phyloP scores from a whole-genome alignment of 1,284 basidiomycete genomes.

The Ceratobasidium sp. region DNA sequence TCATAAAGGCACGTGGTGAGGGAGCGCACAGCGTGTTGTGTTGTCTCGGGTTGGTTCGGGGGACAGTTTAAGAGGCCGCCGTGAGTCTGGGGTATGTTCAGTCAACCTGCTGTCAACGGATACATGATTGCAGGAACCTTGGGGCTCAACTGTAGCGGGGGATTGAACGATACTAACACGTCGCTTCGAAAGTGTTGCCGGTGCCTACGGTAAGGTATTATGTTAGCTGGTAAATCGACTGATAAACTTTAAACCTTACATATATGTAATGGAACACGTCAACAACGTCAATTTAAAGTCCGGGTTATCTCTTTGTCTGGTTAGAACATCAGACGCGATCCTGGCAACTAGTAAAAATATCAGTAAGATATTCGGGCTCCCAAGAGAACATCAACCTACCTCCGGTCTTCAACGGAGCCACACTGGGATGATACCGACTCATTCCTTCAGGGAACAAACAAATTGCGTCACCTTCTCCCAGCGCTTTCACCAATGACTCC shows the following conservation, averaged over 20 bases:
- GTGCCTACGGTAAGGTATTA: conserved; percentile 56
- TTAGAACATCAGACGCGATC: conserved; percentile 80
- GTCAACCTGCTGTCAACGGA: background rate
- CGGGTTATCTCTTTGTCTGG: conserved; percentile 73
- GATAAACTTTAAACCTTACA: conserved; percentile 60
- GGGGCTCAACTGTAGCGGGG: conserved; percentile 74
- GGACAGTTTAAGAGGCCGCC: conserved; percentile 24
- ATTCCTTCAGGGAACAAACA: conserved; percentile 87
- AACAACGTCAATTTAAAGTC: conserved; percentile 78
- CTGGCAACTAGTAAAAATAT: conserved; percentile 70
- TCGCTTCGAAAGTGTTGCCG: conserved; percentile 86
- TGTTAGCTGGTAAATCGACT: background rate
- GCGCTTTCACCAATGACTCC: conserved; percentile 75
- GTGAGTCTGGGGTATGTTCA: conserved; percentile 16
- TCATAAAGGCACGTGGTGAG: conserved; percentile 75
- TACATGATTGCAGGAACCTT: conserved; percentile 59
- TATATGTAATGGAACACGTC: conserved; percentile 86
- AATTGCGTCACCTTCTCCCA: conserved; percentile 82
- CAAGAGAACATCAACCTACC: conserved; percentile 60
- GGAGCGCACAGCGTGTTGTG: conserved; percentile 62
- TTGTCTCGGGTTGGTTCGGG: conserved; percentile 22
- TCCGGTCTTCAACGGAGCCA: conserved; percentile 87
- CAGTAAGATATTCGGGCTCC: conserved; percentile 22
- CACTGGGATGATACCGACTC: conserved; percentile 83
- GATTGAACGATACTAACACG: conserved; percentile 84